Evolutionary conservation across 2,329 filamentous ascomycete genomes (phyloP), one percentile per base, ranked within the genome.

Genomic region (Alternaria arborescens): DNA sequence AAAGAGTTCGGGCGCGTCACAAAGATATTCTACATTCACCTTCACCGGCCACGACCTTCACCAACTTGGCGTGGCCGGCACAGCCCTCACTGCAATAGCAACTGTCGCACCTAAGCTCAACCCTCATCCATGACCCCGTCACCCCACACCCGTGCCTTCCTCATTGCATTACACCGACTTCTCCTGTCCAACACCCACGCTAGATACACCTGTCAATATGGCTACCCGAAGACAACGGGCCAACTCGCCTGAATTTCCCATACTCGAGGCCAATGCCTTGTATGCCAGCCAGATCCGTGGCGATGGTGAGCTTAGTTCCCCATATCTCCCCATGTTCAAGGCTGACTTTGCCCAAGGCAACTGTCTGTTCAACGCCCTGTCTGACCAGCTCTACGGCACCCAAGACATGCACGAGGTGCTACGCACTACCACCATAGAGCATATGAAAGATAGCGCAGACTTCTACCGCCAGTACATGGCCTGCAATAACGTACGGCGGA

Each of bases 301-400:
- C 60, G 88, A 90, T 79, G 88, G 88, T 88, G 83, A 82, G 84
- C 81, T 50, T 66, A 67, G 57, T 52, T 66, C 36, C 54, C 20
- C 32, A 44, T 62, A 58, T 65, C 36, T 26, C 20, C 26, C 26
- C 52, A 30, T 52, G 24, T 43, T 59, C 55, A 32, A 55, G 54
- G 67, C 72, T 73, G 61, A 74, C 60, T 65, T 38, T 30, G 60
- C 42, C 67, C 59, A 64, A 90, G 89, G 88, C 68, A 90, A 90
- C 79, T 91, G 89, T 77, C 84, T 91, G 38, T 91, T 90, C 80
- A 87, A 88, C 76, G 88, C 88, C 62, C 81, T 90, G 40, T 88
- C 87, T 65, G 87, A 90, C 73, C 88, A 91, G 80, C 77, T 91
- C 53, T 89, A 87, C 72, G 88, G 87, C 64, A 78, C 85, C 71